A percentile compares a stretch with the other conserved stretches of the same genome.
Evolutionary conservation across 1,284 basidiomycete genomes (phyloP).

Genomic region (Mycena sp.): DNA sequence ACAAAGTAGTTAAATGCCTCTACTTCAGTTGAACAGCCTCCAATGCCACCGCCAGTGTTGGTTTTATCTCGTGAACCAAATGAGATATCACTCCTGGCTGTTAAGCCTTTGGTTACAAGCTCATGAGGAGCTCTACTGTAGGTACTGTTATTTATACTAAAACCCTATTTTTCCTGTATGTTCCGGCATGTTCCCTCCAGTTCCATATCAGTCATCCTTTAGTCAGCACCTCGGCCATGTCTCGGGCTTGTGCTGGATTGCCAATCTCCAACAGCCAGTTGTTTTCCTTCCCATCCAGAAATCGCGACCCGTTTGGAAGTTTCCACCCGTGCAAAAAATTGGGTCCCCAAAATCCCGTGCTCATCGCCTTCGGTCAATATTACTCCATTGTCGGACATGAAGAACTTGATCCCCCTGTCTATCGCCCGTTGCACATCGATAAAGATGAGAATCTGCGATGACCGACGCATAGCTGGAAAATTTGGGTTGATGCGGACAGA

Average conservation of each 20-base stretch:
- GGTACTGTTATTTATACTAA: too few relatives aligned
- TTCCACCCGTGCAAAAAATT: conserved; percentile 74
- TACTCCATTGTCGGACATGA: conserved; percentile 84
- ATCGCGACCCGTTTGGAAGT: conserved; percentile 42
- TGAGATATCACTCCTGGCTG: too few relatives aligned
- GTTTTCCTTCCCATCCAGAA: conserved; percentile 42
- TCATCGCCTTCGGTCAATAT: conserved; percentile 81
- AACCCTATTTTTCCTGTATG: too few relatives aligned
- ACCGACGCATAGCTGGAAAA: conserved; percentile 76
- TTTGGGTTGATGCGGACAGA: neutral
- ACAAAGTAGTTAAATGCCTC: neutral
- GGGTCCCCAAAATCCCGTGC: conserved; percentile 60
- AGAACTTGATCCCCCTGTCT: conserved; percentile 75
- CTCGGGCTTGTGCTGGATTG: too few relatives aligned
- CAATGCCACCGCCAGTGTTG: neutral
- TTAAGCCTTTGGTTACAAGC: too few relatives aligned
- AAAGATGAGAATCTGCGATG: conserved; percentile 79
- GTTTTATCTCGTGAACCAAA: too few relatives aligned
- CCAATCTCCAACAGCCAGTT: neutral
- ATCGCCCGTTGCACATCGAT: conserved; percentile 79
- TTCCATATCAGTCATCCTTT: too few relatives aligned
- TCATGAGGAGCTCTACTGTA: too few relatives aligned
- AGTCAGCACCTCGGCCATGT: too few relatives aligned
- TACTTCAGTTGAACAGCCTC: too few relatives aligned
- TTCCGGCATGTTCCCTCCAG: too few relatives aligned